Evolutionary conservation across 139 green algal species (phyloP).

Genomic region (Picochlorum costavermella): DNA sequence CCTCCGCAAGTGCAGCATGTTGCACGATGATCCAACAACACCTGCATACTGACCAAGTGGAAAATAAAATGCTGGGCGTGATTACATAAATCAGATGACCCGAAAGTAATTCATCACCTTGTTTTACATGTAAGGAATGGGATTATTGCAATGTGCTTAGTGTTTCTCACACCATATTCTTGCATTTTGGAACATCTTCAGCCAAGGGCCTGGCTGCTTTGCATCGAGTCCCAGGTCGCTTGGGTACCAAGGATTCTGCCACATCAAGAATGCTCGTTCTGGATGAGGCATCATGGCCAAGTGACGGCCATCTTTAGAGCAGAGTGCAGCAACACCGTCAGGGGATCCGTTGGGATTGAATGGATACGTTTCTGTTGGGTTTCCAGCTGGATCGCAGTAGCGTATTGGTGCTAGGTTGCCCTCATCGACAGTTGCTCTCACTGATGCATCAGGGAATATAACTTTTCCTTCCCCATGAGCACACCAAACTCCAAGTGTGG

Average conservation of each 20-base stretch:
- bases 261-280: conserved; percentile 90
- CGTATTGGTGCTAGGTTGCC: conserved; percentile 72
- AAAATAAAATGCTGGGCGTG: too few species aligned
- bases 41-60: too few species aligned
- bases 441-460: conserved; percentile 75
- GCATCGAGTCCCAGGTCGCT: conserved; percentile 34
- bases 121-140: too few species aligned
- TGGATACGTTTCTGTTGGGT: conserved; percentile 81
- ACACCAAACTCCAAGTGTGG: conserved; percentile 84
- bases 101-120: too few species aligned
- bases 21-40: too few species aligned
- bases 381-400: conserved; percentile 64
- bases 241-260: conserved; percentile 76
- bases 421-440: conserved; percentile 52
- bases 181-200: conserved; percentile 97
- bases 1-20: too few species aligned
- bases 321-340: conserved; percentile 88
- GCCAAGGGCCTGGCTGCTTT: conserved; percentile 79
- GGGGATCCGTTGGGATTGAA: conserved; percentile 96
- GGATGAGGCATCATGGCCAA: conserved; percentile 99
- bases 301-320: conserved; percentile 84
- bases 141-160: too few species aligned
- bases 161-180: conserved; percentile 54
- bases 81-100: too few species aligned
- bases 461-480: conserved; percentile 92